These are phyloP conservation scores for Termitomyces sp. DNA, from an alignment of 768 basidiomycete species.

Conservation along the genomic window DNA sequence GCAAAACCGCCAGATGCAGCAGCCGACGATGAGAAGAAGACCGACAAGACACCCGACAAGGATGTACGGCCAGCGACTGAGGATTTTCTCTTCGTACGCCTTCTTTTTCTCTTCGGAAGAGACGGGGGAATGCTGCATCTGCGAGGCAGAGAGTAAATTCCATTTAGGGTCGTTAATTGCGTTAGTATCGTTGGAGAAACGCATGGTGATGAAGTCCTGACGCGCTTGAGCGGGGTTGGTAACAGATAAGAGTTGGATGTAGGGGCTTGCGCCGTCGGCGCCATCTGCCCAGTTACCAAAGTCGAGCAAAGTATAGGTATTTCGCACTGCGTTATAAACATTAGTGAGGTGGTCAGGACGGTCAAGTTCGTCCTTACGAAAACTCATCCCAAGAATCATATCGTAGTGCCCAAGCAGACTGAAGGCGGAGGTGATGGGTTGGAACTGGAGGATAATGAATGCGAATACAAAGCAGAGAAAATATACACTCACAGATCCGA, in stretches of 20 bases:
- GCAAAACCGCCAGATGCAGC: constrained; percentile 62
- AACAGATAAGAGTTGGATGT: constrained; percentile 64
- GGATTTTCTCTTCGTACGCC: constrained; percentile 55
- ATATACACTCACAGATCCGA: constrained; percentile 53
- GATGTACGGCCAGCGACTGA: constrained; percentile 75
- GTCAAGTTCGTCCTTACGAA: constrained; percentile 42
- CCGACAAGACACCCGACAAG: constrained; percentile 55
- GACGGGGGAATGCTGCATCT: constrained; percentile 62
- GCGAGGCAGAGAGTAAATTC: constrained; percentile 53
- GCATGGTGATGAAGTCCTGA: constrained; percentile 62
- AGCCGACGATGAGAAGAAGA: constrained; percentile 40
- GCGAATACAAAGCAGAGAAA: neutral
- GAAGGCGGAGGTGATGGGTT: constrained; percentile 80
- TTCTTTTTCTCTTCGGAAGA: constrained; percentile 65
- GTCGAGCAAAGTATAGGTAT: constrained; percentile 67
- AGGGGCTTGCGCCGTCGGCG: constrained; percentile 50
- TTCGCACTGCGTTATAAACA: constrained; percentile 53
- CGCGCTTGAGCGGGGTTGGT: constrained; percentile 51
- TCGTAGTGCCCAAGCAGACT: constrained; percentile 76
- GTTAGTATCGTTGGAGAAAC: constrained; percentile 59
- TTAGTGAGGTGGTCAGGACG: neutral
- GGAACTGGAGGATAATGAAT: constrained; percentile 49
- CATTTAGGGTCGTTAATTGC: constrained; percentile 52
- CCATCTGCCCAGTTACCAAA: constrained; percentile 66
- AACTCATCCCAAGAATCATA: constrained; percentile 80